Base-by-base conservation (phyloP, 306 rosid species). In the Vigna hirtella region DNA sequence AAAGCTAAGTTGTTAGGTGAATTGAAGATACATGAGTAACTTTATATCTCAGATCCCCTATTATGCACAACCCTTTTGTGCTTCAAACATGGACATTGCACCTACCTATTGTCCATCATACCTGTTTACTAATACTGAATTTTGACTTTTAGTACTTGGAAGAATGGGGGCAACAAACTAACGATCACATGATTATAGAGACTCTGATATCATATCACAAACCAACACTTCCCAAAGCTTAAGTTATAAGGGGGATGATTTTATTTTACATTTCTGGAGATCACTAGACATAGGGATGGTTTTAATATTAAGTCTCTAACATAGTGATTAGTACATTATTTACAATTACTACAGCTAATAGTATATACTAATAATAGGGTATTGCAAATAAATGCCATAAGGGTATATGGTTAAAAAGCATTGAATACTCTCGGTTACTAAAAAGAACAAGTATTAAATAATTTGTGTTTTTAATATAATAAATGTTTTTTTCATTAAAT, bases 141-240 rank as follows among this genome's bases (percentile, higher is more conserved):
- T 70, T 55, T 69, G 30, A 32, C 30, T 8, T 68, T 17, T 69
- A 49, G 20, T 69, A 59, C 62, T 58, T 48, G 18, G 43, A 48
- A 45, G 82, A 68, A 48, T 57, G 76, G 38, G 42, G 51, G 52
- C 26, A 45, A 69, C 76, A 64, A 64, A 64, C 70, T 64, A n/a
- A 4, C 4, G 0, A 8, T 15, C 7, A 4, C 70, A 34, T 64
- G 71, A 34, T 65, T 9, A 38, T 65, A 65, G 51, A n/a, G 24
- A 24, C 22, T 30, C 40, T 65, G 51, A 40, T 17, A 40, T 5
- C 70, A 65, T 38, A 45, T 40, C 70, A 40, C 16, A 17, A 38
- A 18, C 51, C 50, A n/a, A 65, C 71, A 16, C 11, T 12, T 30
- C 17, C 4, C 12, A 66, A 66, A 18, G 71, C 52, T 20, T 3